phyloP scores from a whole-genome alignment of 176 grass and related monocot species.

The Lolium rigidum region DNA sequence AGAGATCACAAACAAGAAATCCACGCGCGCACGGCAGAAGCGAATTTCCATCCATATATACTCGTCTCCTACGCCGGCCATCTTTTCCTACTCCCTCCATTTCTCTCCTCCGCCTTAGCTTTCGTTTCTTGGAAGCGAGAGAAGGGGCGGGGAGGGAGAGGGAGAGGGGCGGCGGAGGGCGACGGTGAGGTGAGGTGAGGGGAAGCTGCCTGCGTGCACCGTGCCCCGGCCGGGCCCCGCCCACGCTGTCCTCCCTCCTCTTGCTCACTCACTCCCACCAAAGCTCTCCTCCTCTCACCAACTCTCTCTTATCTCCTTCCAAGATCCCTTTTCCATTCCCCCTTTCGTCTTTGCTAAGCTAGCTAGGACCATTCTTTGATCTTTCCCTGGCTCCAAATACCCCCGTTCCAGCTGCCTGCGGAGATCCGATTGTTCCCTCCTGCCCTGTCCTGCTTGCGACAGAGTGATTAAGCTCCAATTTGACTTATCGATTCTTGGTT shows the following conservation, averaged over 20 bases:
- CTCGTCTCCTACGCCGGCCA: constrained; percentile 14
- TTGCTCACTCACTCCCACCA: constrained; percentile 38
- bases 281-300: constrained; percentile 54
- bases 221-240: constrained; percentile 9
- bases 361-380: constrained; percentile 59
- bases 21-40: constrained; percentile 3
- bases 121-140: constrained; percentile 57
- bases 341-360: neutral
- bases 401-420: constrained; percentile 43
- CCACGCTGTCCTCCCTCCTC: constrained; percentile 36
- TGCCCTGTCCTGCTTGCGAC: neutral
- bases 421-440: constrained; percentile 35
- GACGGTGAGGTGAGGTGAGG: constrained; percentile 38
- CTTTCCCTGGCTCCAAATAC: constrained; percentile 46
- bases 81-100: constrained; percentile 31
- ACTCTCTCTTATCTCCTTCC: constrained; percentile 65
- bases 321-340: constrained; percentile 45
- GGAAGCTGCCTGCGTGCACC: constrained; percentile 49
- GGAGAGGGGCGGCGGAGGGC: constrained; percentile 37
- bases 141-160: constrained; percentile 42
- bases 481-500: neutral
- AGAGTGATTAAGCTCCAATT: constrained; percentile 28
- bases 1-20: neutral
- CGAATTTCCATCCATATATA: constrained; percentile 41
- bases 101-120: constrained; percentile 32